A percentile compares a stretch with the other conserved stretches of the same genome.
Evolutionary conservation across 768 basidiomycete species (phyloP).

Genomic region (Lentinula sp.): DNA sequence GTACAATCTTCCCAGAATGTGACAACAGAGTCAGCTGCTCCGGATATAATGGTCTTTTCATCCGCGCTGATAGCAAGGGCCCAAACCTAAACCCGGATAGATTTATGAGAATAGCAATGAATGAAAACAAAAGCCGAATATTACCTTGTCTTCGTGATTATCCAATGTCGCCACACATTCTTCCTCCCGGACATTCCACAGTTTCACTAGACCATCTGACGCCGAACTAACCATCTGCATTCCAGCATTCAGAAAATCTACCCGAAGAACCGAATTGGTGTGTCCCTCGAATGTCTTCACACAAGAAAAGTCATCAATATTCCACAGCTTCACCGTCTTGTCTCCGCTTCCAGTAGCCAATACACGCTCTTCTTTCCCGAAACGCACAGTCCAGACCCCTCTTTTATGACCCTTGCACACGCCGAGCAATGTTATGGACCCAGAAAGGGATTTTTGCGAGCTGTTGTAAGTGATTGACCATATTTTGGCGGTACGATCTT

Average conservation of each 20-base stretch:
- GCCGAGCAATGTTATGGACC: constrained; percentile 72
- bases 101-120: neutral
- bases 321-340: constrained; percentile 93
- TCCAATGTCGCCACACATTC: constrained; percentile 86
- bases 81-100: constrained; percentile 71
- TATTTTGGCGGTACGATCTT: constrained; percentile 91
- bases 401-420: constrained; percentile 95
- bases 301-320: constrained; percentile 87
- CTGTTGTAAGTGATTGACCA: constrained; percentile 66
- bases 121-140: neutral
- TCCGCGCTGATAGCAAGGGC: constrained; percentile 80
- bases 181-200: constrained; percentile 91
- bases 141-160: constrained; percentile 95
- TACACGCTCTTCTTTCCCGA: constrained; percentile 75
- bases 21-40: constrained; percentile 92
- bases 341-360: constrained; percentile 95
- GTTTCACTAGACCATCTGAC: constrained; percentile 91
- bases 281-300: constrained; percentile 97
- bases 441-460: constrained; percentile 38
- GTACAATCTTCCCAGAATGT: constrained; percentile 98
- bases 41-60: constrained; percentile 83
- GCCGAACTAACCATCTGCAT: constrained; percentile 86
- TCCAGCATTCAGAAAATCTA: constrained; percentile 82
- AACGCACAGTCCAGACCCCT: constrained; percentile 93
- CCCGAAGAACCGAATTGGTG: constrained; percentile 91